Conservation (phyloP, 495 filamentous ascomycete species). For the Penicillium waksmanii region DNA sequence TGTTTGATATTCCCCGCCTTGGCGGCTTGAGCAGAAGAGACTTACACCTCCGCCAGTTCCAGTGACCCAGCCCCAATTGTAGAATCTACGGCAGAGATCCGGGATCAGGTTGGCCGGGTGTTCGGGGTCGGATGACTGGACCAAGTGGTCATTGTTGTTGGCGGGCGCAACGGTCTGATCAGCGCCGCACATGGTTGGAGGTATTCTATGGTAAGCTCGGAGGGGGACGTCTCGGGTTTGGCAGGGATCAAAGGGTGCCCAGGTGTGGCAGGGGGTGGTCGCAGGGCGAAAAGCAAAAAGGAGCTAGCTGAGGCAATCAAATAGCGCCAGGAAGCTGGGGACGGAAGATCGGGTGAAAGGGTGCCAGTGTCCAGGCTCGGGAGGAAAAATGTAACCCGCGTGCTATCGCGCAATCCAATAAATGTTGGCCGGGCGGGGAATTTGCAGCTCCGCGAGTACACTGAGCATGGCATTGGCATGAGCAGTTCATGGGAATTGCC, state of each 20-base stretch:
- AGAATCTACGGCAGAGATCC: constrained; percentile 89
- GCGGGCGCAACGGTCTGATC: constrained; percentile 33
- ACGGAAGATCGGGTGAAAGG: too few species aligned
- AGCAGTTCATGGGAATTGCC: too few species aligned
- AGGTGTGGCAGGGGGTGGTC: neutral
- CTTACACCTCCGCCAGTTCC: constrained; percentile 86
- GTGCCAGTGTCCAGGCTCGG: too few species aligned
- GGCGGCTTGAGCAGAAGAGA: constrained; percentile 17
- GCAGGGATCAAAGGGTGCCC: neutral
- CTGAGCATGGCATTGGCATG: too few species aligned
- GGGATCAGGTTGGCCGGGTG: constrained; percentile 96
- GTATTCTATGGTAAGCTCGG: neutral
- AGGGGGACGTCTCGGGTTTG: neutral
- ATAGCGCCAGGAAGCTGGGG: neutral
- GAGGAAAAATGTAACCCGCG: neutral
- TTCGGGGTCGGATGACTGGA: constrained; percentile 62
- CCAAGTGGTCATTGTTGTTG: constrained; percentile 71
- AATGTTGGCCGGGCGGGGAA: neutral
- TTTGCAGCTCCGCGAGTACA: neutral
- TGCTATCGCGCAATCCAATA: constrained; percentile 6
- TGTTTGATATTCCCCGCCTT: constrained; percentile 10
- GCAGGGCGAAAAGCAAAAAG: too few species aligned
- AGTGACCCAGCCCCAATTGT: constrained; percentile 94
- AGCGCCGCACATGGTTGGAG: constrained; percentile 24
- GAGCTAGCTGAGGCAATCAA: neutral